These are phyloP conservation scores for Lolium multiflorum DNA, from an alignment of 176 grass and related monocot genomes.

Conservation along the genomic window DNA sequence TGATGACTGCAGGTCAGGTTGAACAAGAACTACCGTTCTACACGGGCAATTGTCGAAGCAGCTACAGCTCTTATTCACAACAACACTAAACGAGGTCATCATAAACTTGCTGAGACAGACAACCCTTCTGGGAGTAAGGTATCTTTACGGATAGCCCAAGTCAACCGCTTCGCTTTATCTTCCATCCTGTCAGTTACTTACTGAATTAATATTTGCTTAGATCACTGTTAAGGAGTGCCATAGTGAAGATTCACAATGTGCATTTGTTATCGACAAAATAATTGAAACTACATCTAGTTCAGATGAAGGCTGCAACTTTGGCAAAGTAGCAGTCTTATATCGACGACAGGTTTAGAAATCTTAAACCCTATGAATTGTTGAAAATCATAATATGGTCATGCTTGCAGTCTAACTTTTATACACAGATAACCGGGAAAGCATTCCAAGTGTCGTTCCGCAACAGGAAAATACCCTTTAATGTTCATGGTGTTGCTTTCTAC, in stretches of 20 bases:
- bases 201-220: constrained; percentile 52
- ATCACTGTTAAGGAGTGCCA: constrained; percentile 91
- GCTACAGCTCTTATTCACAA: constrained; percentile 89
- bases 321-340: constrained; percentile 85
- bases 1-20: constrained; percentile 76
- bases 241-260: constrained; percentile 91
- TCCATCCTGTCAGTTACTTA: constrained; percentile 31
- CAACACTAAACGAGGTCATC: constrained; percentile 66
- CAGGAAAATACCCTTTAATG: constrained; percentile 97
- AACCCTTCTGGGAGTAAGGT: constrained; percentile 87
- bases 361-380: constrained; percentile 10
- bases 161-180: constrained; percentile 16
- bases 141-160: constrained; percentile 43
- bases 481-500: constrained; percentile 96
- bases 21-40: constrained; percentile 93
- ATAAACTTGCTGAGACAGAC: constrained; percentile 81
- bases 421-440: constrained; percentile 90
- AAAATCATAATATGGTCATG: constrained; percentile 44
- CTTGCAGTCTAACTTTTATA: constrained; percentile 42
- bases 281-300: constrained; percentile 78
- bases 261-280: constrained; percentile 97
- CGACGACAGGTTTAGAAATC: constrained; percentile 74
- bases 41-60: constrained; percentile 88
- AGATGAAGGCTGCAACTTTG: constrained; percentile 56
- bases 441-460: constrained; percentile 89